Conservation (phyloP, 768 basidiomycete genomes). For the Coprinellus aureogranulatus region DNA sequence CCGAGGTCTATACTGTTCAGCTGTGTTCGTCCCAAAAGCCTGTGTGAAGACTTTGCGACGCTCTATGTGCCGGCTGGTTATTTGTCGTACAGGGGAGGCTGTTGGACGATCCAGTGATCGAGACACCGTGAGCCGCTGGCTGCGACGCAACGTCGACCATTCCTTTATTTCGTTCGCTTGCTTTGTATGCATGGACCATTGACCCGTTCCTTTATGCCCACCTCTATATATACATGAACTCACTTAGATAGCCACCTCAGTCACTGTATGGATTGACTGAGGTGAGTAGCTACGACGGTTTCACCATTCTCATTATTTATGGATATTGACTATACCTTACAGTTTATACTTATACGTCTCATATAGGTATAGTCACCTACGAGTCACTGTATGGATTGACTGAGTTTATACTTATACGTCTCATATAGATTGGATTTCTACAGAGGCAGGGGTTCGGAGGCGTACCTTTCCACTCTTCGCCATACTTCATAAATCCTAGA, state of each 20-base stretch:
- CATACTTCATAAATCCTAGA: slow-evolving; percentile 32
- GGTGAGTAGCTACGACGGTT: neutral
- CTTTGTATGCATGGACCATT: neutral
- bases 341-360: neutral
- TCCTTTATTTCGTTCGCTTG: neutral
- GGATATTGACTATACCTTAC: neutral
- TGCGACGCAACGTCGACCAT: too few relatives aligned
- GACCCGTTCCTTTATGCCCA: neutral
- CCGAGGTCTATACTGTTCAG: neutral
- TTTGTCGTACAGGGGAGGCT: too few relatives aligned
- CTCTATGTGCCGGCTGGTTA: neutral
- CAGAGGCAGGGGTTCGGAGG: slow-evolving; percentile 9
- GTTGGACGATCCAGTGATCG: too few relatives aligned
- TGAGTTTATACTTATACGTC: neutral
- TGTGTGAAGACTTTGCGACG: neutral
- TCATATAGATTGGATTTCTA: slow-evolving; percentile 5
- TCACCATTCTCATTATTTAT: neutral
- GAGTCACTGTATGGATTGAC: neutral
- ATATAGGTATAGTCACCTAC: neutral
- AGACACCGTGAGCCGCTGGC: too few relatives aligned
- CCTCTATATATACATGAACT: neutral
- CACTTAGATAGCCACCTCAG: neutral
- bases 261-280: neutral
- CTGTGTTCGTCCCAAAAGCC: neutral
- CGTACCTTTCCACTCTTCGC: slow-evolving; percentile 20